Conservation (phyloP, 176 grass and related monocot genomes). For the Metroxylon sagu region DNA sequence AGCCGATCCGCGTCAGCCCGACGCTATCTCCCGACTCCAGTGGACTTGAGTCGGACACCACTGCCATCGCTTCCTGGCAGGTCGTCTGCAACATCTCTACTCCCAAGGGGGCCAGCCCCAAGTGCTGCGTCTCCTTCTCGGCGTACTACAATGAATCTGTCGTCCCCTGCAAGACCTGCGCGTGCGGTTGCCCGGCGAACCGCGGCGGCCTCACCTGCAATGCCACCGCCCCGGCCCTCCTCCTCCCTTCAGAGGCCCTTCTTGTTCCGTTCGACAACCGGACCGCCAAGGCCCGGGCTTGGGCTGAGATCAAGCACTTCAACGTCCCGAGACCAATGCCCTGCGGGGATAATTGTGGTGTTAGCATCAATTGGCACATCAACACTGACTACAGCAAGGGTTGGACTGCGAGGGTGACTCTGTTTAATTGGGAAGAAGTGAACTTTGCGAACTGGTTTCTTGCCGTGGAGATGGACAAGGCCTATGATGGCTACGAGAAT, state of each 20-base stretch:
- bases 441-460: slow-evolving; percentile 75
- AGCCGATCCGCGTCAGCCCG: slow-evolving; percentile 49
- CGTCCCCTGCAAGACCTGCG: slow-evolving; percentile 80
- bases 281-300: slow-evolving; percentile 51
- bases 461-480: slow-evolving; percentile 75
- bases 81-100: slow-evolving; percentile 69
- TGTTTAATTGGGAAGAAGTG: slow-evolving; percentile 82
- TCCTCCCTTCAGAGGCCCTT: slow-evolving; percentile 66
- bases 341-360: slow-evolving; percentile 70
- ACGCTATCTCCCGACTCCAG: slow-evolving; percentile 58
- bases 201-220: slow-evolving; percentile 47
- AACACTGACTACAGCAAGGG: slow-evolving; percentile 72
- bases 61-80: slow-evolving; percentile 56
- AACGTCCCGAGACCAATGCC: slow-evolving; percentile 54
- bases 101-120: slow-evolving; percentile 43
- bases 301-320: slow-evolving; percentile 81
- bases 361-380: slow-evolving; percentile 95
- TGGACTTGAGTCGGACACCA: slow-evolving; percentile 47
- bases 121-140: slow-evolving; percentile 91
- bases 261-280: slow-evolving; percentile 82
- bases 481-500: slow-evolving; percentile 63
- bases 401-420: slow-evolving; percentile 76
- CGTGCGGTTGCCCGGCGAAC: slow-evolving; percentile 59
- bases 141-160: slow-evolving; percentile 87
- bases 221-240: slow-evolving; percentile 51